Evolutionary conservation across 192 early-diverging fungal species (phyloP).

Genomic region (Coemansia reversa): DNA sequence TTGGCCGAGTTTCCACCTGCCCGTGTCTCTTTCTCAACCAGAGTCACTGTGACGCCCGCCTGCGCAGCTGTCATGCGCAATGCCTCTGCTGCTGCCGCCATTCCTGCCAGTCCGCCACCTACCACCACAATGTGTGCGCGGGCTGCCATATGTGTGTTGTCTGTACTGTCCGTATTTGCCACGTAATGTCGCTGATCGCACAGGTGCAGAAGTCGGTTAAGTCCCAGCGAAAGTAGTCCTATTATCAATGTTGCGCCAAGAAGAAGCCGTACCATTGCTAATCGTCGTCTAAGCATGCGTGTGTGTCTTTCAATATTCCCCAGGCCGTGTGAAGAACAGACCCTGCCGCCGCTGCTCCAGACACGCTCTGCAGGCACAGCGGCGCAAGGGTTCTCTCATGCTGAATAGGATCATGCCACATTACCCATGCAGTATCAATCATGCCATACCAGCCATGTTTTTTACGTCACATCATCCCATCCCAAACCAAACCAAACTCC

Average conservation of each 20-base stretch:
- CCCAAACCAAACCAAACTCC: not conserved
- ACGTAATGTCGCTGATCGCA: not conserved
- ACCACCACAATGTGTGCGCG: conserved; percentile 31
- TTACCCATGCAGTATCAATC: too few species aligned
- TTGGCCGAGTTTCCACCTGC: conserved; percentile 91
- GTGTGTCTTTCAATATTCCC: not conserved
- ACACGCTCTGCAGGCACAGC: not conserved
- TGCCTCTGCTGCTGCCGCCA: conserved; percentile 44
- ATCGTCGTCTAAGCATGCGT: not conserved
- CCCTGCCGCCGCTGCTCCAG: not conserved
- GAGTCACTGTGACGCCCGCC: conserved; percentile 15
- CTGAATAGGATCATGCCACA: not conserved
- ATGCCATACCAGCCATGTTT: too few species aligned
- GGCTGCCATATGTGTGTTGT: conserved; percentile 10
- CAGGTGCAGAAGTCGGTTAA: not conserved
- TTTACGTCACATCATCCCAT: not conserved
- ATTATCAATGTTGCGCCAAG: not conserved
- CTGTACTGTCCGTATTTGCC: not conserved
- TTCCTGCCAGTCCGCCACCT: conserved; percentile 39
- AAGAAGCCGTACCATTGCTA: not conserved
- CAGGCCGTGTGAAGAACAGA: not conserved
- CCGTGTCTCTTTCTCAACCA: conserved; percentile 42
- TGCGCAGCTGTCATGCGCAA: conserved; percentile 24
- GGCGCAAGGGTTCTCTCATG: not conserved
- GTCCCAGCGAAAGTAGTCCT: not conserved